Evolutionary conservation across 768 basidiomycete species (phyloP).

Genomic region (Hysterangium stoloniferum): DNA sequence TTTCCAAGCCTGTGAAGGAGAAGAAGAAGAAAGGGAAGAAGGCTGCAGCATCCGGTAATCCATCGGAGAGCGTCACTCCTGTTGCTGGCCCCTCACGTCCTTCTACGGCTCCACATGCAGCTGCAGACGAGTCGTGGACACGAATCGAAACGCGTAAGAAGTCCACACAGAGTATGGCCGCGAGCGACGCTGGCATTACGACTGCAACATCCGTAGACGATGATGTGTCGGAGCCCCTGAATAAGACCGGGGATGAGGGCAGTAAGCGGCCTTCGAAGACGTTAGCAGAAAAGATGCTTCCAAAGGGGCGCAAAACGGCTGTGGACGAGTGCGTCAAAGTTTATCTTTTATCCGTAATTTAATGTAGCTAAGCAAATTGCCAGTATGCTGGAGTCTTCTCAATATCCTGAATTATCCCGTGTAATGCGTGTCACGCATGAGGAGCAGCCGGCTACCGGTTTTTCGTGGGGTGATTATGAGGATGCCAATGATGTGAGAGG

Average conservation of each 20-base stretch:
- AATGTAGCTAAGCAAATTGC: background rate
- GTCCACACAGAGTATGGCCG: constrained; percentile 13
- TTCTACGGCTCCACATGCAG: constrained; percentile 12
- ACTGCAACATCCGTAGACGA: constrained; percentile 32
- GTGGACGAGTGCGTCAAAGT: constrained; percentile 58
- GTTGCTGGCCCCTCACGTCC: constrained; percentile 20
- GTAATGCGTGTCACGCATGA: constrained; percentile 64
- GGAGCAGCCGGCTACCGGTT: constrained; percentile 48
- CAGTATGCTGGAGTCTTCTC: constrained; percentile 60
- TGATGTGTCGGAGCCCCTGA: constrained; percentile 9
- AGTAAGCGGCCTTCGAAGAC: constrained; percentile 23
- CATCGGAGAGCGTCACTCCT: constrained; percentile 22
- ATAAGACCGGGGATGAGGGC: constrained; percentile 8
- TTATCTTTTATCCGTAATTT: background rate
- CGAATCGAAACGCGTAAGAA: constrained; percentile 45
- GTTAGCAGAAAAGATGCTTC: constrained; percentile 56
- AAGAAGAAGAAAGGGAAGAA: constrained; percentile 31
- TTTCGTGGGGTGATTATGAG: constrained; percentile 75
- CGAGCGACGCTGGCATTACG: constrained; percentile 45
- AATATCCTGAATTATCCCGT: constrained; percentile 47
- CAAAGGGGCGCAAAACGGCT: constrained; percentile 55
- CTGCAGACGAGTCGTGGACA: constrained; percentile 53
- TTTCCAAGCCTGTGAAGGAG: constrained; percentile 30
- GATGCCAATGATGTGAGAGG: constrained; percentile 36
- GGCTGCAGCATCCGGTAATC: constrained; percentile 15